phyloP scores from a whole-genome alignment of 148 eudicot genomes.

The Rhododendron vialii region DNA sequence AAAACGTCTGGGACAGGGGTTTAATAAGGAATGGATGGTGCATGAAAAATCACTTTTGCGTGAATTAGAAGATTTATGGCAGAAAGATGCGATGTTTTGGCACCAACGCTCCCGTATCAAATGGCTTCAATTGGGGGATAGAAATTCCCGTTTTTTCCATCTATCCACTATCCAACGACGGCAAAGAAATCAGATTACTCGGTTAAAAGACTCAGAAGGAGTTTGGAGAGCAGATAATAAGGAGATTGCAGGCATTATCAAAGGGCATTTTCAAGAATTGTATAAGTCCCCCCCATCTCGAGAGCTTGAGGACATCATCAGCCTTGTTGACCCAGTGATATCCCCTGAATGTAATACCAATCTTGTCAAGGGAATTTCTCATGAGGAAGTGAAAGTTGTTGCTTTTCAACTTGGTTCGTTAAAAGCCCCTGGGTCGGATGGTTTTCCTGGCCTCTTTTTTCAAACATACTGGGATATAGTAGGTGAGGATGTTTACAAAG shows the following conservation, averaged over 20 bases:
- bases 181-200: neutral
- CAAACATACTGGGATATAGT: neutral
- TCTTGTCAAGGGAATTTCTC: neutral
- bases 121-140: neutral
- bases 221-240: neutral
- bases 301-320: neutral
- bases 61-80: too few relatives aligned
- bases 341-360: neutral
- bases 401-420: neutral
- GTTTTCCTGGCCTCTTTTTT: neutral
- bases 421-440: neutral
- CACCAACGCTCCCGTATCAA: neutral
- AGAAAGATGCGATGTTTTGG: neutral
- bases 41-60: too few relatives aligned
- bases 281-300: accelerated
- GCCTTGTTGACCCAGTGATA: neutral
- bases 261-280: too few relatives aligned
- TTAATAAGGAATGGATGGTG: too few relatives aligned
- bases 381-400: neutral
- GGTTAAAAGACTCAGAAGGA: neutral
- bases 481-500: accelerated
- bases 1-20: too few relatives aligned
- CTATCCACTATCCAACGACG: neutral
- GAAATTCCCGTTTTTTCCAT: neutral
- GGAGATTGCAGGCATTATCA: too few relatives aligned